Evolutionary conservation across 176 grass and related monocot species (phyloP).

Genomic region (Pontederia crassipes): DNA sequence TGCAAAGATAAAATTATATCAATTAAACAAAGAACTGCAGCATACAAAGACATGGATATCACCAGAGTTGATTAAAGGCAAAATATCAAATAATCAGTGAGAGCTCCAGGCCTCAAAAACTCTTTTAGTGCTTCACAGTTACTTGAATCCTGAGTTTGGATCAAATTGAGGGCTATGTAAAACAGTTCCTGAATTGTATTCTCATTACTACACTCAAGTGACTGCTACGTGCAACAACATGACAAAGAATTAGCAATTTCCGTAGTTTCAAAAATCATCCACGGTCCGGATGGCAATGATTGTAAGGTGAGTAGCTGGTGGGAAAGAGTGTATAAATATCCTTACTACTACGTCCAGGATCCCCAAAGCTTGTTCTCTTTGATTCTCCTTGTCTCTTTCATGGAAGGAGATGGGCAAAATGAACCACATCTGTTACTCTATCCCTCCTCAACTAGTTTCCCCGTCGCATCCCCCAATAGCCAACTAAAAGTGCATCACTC

Average conservation of each 20-base stretch:
- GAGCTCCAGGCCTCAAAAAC: too few species aligned
- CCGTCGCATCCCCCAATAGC: not conserved
- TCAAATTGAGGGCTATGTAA: too few species aligned
- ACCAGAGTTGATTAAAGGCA: too few species aligned
- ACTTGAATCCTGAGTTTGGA: too few species aligned
- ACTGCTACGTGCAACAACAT: too few species aligned
- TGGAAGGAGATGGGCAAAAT: constrained; percentile 54
- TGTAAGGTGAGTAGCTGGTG: not conserved
- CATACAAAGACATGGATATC: not conserved
- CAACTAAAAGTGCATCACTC: not conserved
- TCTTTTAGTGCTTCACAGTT: too few species aligned
- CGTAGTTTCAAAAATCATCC: not conserved
- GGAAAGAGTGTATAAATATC: constrained; percentile 8
- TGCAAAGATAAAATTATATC: too few species aligned
- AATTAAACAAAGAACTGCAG: too few species aligned
- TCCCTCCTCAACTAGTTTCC: constrained; percentile 19
- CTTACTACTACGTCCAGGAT: not conserved
- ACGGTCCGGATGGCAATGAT: not conserved
- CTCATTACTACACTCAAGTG: too few species aligned
- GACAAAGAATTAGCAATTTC: too few species aligned
- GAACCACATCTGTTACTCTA: constrained; percentile 57
- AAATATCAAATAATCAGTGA: too few species aligned
- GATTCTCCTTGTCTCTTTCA: constrained; percentile 24
- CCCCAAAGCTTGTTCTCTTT: constrained; percentile 13
- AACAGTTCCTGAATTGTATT: too few species aligned